phyloP scores from a whole-genome alignment of 108 stramenopile genomes.

The Skeletonema grethae region DNA sequence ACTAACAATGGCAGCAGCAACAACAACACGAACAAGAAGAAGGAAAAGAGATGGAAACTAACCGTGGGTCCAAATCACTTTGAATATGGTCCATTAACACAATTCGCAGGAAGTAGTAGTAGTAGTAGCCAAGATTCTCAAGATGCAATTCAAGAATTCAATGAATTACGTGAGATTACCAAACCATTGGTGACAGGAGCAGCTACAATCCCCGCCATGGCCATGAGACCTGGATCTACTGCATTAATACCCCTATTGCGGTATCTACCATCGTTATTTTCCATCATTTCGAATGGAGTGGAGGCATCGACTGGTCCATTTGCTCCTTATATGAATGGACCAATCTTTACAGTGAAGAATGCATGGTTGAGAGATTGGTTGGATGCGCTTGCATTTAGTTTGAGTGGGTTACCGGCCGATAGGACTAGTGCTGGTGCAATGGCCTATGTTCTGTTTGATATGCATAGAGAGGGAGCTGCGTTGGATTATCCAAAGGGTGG shows the following conservation, averaged over 20 bases:
- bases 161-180: slow-evolving; percentile 59
- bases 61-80: slow-evolving; percentile 75
- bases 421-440: slow-evolving; percentile 90
- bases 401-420: slow-evolving; percentile 85
- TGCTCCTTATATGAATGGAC: slow-evolving; percentile 82
- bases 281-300: slow-evolving; percentile 63
- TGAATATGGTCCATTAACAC: slow-evolving; percentile 67
- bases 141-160: slow-evolving; percentile 46
- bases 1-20: too few relatives aligned
- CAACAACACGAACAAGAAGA: too few relatives aligned
- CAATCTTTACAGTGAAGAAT: slow-evolving; percentile 73
- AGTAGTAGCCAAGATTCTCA: too few relatives aligned
- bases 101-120: slow-evolving; percentile 45
- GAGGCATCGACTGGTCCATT: slow-evolving; percentile 74
- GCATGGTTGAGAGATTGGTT: slow-evolving; percentile 89
- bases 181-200: slow-evolving; percentile 63
- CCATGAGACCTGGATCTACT: slow-evolving; percentile 72
- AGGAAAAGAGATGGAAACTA: slow-evolving; percentile 78
- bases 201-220: slow-evolving; percentile 79
- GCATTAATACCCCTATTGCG: slow-evolving; percentile 70
- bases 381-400: slow-evolving; percentile 91
- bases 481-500: slow-evolving; percentile 92
- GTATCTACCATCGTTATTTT: slow-evolving; percentile 68
- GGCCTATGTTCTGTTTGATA: slow-evolving; percentile 92
- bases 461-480: slow-evolving; percentile 83